Evolutionary conservation across 768 basidiomycete genomes (phyloP).

Genomic region (Tulasnella sp.): DNA sequence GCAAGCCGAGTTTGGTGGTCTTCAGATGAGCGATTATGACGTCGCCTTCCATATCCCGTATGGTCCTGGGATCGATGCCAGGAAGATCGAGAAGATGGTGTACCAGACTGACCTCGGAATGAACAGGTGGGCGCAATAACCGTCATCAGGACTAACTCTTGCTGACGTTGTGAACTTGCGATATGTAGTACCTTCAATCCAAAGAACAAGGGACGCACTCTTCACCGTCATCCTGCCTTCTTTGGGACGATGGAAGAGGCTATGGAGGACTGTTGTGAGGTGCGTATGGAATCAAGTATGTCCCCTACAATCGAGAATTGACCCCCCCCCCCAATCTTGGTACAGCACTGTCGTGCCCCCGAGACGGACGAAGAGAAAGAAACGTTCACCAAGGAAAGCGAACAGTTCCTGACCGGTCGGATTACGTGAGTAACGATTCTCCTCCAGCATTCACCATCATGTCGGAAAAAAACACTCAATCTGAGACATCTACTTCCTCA

Average conservation of each 20-base stretch:
- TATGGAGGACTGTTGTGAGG: constrained; percentile 53
- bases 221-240: constrained; percentile 55
- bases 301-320: not conserved
- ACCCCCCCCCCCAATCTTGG: not conserved
- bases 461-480: not conserved
- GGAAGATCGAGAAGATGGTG: constrained; percentile 44
- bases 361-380: constrained; percentile 44
- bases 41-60: constrained; percentile 49
- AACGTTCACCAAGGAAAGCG: constrained; percentile 43
- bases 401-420: constrained; percentile 42
- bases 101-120: constrained; percentile 38
- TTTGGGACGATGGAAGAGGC: constrained; percentile 48
- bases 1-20: constrained; percentile 30
- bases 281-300: no score
- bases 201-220: constrained; percentile 45
- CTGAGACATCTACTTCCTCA: constrained; percentile 21
- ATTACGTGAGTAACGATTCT: constrained; percentile 32
- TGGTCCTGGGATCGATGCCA: constrained; percentile 47
- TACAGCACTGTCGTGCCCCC: constrained; percentile 44
- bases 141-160: no score
- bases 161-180: no score
- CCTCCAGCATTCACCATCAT: not conserved
- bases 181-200: constrained; percentile 44
- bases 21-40: constrained; percentile 50
- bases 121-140: not conserved